Base-by-base conservation (phyloP, 176 grass and related monocot species). In the Aechmea fasciata region DNA sequence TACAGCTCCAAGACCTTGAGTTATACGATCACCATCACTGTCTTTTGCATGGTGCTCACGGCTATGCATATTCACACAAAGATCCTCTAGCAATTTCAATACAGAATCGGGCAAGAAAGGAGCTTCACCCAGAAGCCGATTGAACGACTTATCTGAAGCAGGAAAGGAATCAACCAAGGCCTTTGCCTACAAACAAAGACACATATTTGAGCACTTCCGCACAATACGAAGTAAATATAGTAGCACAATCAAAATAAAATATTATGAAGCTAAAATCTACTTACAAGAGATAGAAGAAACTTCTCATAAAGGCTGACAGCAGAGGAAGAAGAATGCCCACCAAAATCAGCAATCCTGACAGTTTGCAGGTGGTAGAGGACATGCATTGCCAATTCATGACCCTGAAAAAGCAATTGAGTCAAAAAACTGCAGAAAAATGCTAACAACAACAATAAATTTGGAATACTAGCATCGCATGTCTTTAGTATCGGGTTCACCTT, bases 231-330 rank as follows among this genome's bases (percentile, higher is more conserved):
- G 13, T 66, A 47, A 69, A 83, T 15, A 74, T 50, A 70, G 3
- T 41, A 7, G 33, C 54, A 11, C 22, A 67, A 66, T 9, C 18
- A 28, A 51, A 28, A 79, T 50, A 74, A 33, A 59, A 49, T n/a
- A 73, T 53, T 65, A 86, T 29, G 17, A 67, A 70, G 48, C 7
- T 14, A 57, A 57, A 67, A 25, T 65, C 66, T 80, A 67, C 86
- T 96, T 78, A 96, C 92, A 79, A 99, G 73, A 86, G 87, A 90
- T 49, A 87, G 76, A 77, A 99, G 88, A 79, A 99, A 99, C 57
- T 85, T 88, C 77, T 99, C 95, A 10, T 99, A 99, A 79, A 79
- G 52, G 74, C 79, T 78, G 64, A 82, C 78, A 82, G 73, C 66
- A 52, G 67, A 81, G 63, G 61, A 59, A 57, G 82, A 90, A 52